Conservation (phyloP, 371 early-diverging fungal species). For the Zancudomyces culisetae region DNA sequence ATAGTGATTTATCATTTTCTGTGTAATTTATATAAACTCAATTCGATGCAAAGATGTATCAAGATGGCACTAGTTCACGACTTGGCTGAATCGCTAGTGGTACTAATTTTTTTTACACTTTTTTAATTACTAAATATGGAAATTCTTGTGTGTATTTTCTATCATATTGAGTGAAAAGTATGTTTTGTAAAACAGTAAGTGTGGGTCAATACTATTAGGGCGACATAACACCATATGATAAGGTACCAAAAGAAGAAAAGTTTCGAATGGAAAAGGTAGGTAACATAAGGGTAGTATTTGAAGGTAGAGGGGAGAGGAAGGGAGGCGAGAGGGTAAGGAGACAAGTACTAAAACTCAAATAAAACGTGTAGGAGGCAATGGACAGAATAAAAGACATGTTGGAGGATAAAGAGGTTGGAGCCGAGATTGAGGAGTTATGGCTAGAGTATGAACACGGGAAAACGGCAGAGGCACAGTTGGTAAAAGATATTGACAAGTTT, state of each 20-base stretch:
- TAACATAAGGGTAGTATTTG: too few species aligned
- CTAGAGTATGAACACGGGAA: constrained; percentile 64
- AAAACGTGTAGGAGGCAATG: constrained; percentile 53
- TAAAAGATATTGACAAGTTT: constrained; percentile 84
- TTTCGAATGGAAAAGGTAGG: constrained; percentile 40
- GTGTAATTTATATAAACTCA: too few species aligned
- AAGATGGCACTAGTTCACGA: constrained; percentile 87
- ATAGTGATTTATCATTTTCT: too few species aligned
- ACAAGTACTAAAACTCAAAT: too few species aligned
- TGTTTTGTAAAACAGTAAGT: too few species aligned
- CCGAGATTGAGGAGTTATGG: constrained; percentile 62
- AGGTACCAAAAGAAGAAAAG: constrained; percentile 63
- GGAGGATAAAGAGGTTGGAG: constrained; percentile 33
- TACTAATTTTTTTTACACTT: too few species aligned
- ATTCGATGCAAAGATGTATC: constrained; percentile 52
- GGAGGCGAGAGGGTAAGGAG: too few species aligned
- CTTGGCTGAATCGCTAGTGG: constrained; percentile 67
- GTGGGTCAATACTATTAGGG: constrained; percentile 37
- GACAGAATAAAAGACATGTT: constrained; percentile 33
- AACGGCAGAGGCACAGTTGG: constrained; percentile 60
- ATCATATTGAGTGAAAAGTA: too few species aligned
- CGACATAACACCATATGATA: constrained; percentile 74
- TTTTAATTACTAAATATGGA: too few species aligned
- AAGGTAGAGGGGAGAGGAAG: too few species aligned
- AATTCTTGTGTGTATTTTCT: too few species aligned